phyloP scores from a whole-genome alignment of 805 yeast species.

The Ogataea allantospora region DNA sequence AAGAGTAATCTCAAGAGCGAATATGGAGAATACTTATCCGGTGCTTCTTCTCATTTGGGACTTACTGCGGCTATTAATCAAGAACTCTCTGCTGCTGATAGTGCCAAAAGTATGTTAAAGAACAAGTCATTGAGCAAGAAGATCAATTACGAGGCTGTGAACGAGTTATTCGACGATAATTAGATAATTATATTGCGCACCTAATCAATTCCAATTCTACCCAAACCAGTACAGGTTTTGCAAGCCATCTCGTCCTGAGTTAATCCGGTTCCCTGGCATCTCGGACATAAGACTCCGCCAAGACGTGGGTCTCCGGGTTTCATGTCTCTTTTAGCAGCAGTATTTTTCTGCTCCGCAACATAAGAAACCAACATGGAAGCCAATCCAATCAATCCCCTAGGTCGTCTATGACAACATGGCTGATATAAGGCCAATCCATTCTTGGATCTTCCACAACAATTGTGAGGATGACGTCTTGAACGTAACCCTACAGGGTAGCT shows the following conservation, averaged over 20 bases:
- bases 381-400: neutral
- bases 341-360: neutral
- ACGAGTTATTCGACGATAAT: conserved; percentile 42
- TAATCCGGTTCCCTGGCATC: conserved; percentile 1
- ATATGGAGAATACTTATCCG: conserved; percentile 25
- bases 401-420: neutral
- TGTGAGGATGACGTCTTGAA: too few species aligned
- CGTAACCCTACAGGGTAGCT: too few species aligned
- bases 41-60: conserved; percentile 26
- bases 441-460: too few species aligned
- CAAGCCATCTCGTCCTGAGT: neutral
- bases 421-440: too few species aligned
- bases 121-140: conserved; percentile 81
- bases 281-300: conserved; percentile 51
- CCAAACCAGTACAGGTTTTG: neutral
- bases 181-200: conserved; percentile 1
- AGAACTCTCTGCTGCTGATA: conserved; percentile 67
- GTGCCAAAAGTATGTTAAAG: conserved; percentile 72
- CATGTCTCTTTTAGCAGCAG: neutral
- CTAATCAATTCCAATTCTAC: conserved; percentile 1
- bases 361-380: neutral
- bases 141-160: conserved; percentile 83
- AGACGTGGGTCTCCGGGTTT: conserved; percentile 63
- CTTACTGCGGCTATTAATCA: conserved; percentile 46
- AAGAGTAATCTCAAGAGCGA: conserved; percentile 26